These are phyloP conservation scores for Coffea eugenioides DNA, from an alignment of 257 asterid species.

Conservation along the genomic window DNA sequence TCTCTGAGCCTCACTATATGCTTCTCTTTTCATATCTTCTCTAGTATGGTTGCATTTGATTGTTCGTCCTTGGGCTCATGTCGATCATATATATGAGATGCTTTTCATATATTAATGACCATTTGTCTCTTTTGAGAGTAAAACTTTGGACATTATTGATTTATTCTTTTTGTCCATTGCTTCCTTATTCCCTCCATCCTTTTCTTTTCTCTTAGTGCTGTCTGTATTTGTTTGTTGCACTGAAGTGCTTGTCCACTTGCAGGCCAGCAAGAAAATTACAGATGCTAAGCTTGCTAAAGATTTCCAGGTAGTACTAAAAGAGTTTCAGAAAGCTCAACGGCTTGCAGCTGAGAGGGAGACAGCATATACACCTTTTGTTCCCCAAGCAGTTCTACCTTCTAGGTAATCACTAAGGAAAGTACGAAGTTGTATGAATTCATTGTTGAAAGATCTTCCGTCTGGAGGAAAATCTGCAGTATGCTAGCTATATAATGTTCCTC, in stretches of 20 bases:
- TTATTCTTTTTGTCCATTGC: neutral
- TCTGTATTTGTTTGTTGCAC: neutral
- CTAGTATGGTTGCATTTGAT: neutral
- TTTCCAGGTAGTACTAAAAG: conserved; percentile 85
- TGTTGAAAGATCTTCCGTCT: no score
- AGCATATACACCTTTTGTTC: conserved; percentile 65
- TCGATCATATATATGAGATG: no score
- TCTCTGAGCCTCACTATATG: neutral
- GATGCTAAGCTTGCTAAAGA: conserved; percentile 97
- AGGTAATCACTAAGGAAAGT: conserved; percentile 33
- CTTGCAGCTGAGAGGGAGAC: conserved; percentile 56
- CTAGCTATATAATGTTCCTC: neutral
- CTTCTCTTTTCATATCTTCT: neutral
- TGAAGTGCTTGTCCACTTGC: conserved; percentile 20
- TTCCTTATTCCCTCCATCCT: neutral
- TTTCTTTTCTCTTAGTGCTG: neutral
- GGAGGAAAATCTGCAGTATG: neutral
- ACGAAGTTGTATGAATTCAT: neutral
- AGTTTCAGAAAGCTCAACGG: conserved; percentile 66
- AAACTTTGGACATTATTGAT: no score
- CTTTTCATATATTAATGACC: no score
- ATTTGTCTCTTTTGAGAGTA: no score
- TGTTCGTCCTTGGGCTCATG: no score
- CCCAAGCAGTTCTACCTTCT: conserved; percentile 49
- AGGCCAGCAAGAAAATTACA: conserved; percentile 87